Evolutionary conservation across 108 stramenopile species (phyloP), one percentile per base, ranked within the genome.

Genomic region (Bacterosira constricta): DNA sequence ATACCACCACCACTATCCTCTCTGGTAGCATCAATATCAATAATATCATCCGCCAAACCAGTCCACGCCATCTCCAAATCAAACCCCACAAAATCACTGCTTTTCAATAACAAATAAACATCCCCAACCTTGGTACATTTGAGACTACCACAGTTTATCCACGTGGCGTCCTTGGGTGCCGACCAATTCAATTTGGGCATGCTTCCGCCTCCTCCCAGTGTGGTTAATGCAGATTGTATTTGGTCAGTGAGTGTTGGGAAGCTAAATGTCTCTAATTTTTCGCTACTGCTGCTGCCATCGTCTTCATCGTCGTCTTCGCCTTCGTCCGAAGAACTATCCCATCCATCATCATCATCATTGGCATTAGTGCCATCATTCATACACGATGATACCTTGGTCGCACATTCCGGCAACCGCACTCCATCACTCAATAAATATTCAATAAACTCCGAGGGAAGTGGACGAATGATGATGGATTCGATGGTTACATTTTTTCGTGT

Each of bases 171-270:
- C 63, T 88, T 81, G 9, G 96, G 95, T 6, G 90, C 65, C 10
- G 88, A 90, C 96, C 95, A 98, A 65, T 94, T 96, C 29, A 96
- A 39, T 79, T 98, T 98, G 13, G 95, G 95, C 49, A 96, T 75
- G 53, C 60, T 53, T 71, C 83, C 45, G 32, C 52, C 46, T 73
- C 85, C 45, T 71, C 69, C 57, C 55, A 67, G 51, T 69, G 83
- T 20, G 51, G 42, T 17, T 17, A 65, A 53, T 26, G 75, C 52
- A 11, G 53, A 13, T 49, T 74, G 61, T 9, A 86, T 63, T 25
- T 88, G 44, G 9, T 66, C 52, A 0, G 81, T 85, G 11, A 69
- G 61, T 11, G 53, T 31, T 29, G 83, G 77, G 31, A 66, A 70
- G 26, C 47, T 50, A 39, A 59, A 63, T 54, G 80, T 75, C 34